These are phyloP conservation scores for Phytophthora boehmeriae DNA, from an alignment of 352 stramenopile genomes.

Conservation along the genomic window DNA sequence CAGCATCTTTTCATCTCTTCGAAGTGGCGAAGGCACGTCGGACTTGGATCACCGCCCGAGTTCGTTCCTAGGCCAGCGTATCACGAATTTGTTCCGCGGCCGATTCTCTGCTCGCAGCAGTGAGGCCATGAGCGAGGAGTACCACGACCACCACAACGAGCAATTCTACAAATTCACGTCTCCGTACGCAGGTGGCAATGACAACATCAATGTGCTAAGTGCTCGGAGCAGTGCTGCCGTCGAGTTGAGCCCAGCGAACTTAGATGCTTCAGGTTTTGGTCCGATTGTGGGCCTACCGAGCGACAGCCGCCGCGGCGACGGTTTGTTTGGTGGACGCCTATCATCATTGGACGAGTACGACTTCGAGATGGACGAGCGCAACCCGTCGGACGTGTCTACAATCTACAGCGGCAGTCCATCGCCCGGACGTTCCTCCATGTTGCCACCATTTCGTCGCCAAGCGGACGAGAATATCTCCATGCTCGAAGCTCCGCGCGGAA, in stretches of 20 bases:
- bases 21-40: constrained; percentile 33
- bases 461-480: constrained; percentile 51
- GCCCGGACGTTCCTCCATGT: constrained; percentile 27
- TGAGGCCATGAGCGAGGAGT: constrained; percentile 44
- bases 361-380: constrained; percentile 34
- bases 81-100: constrained; percentile 72
- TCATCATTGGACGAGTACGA: constrained; percentile 76
- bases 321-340: constrained; percentile 47
- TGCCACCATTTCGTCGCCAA: constrained; percentile 54
- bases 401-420: constrained; percentile 41
- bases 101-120: constrained; percentile 52
- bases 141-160: constrained; percentile 37
- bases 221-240: constrained; percentile 34
- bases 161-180: constrained; percentile 58
- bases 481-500: constrained; percentile 37
- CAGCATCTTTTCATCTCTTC: constrained; percentile 64
- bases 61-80: constrained; percentile 45
- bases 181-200: constrained; percentile 36
- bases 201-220: constrained; percentile 35
- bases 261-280: constrained; percentile 27
- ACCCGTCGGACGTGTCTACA: constrained; percentile 44
- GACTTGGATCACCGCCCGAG: constrained; percentile 54
- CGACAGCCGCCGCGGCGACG: constrained; percentile 42
- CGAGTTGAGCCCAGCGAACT: constrained; percentile 30
- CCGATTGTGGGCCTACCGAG: constrained; percentile 38